Base-by-base conservation (phyloP, 805 yeast genomes). In the Spathaspora girioi region DNA sequence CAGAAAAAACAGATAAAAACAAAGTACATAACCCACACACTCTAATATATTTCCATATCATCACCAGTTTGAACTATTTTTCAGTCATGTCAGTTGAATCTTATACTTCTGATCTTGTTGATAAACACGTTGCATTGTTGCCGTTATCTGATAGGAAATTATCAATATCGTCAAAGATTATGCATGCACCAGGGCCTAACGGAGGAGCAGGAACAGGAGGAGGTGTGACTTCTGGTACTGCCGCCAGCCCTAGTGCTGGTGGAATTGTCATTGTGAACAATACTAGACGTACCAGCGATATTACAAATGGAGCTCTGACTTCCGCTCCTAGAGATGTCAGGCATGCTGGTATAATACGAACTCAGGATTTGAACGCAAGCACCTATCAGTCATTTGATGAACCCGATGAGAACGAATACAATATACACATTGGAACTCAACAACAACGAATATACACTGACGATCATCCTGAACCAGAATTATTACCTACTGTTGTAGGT, bases 381-480 rank as follows among this genome's bases (percentile, higher is more conserved):
- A 23, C 4, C 8, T 35, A 35, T 35, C 40, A 14, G 26, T 23
- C 26, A n/a, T 35, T 11, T 15, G 40, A 35, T n/a, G 40, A 35
- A 35, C 40, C 40, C 5, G 40, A 35, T 15, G 40, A 35, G 14
- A 18, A 35, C 17, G 40, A 35, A 35, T 35, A 35, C 40, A 35
- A 35, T 15, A 35, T 35, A 4, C 40, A 35, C 14, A 35, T 35
- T 11, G 40, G 23, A 10, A 38, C 5, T 46, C 48, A n/a, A 14
- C 19, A 35, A 12, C 23, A 41, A 23, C 47, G 27, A 26, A 35
- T 20, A 29, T 45, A 49, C 31, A 45, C 48, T 4, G 67, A 65
- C 45, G 77, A 70, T 20, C 79, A 74, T 52, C 79, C 78, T 3
- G 79, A 75, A 49, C 79, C 79, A 1, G 69, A 68, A 50, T 59